Base-by-base conservation (phyloP, 164 flowering plant genomes). In the Annona cherimola region DNA sequence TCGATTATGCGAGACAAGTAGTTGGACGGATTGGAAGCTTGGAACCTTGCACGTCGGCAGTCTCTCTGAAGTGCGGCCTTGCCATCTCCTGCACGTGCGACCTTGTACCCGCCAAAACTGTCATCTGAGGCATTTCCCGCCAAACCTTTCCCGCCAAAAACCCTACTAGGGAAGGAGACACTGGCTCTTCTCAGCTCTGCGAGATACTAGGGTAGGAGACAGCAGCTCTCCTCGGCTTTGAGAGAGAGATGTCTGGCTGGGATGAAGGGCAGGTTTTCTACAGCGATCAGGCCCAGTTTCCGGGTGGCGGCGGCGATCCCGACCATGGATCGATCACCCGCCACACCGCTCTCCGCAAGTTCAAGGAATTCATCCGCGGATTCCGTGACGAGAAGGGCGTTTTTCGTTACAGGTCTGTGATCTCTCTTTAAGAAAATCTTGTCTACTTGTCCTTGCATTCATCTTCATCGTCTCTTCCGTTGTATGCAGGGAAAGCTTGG, bases 251-350 rank as follows among this genome's bases (percentile, higher is more conserved):
- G 99, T 93, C 99, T 5, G 99, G 99, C 2, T 91, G 98, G 98
- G 99, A 96, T 68, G 99, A 96, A 77, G 99, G 99, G 68, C 89
- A 85, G 3, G 89, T 96, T 2, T 93, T 79, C 83, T 96, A 93
- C 89, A 96, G 99, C 84, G 95, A 93, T 75, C 98, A 96, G 70
- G 93, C 99, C 16, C 98, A 93, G 85, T 93, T 94, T 68, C 95
- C 93, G 9, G 87, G 81, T 16, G 90, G 80, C n/a, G 83, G 76
- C 63, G 81, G 83, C 72, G 84, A 76, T 57, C 68, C 80, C n/a
- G 86, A 82, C 26, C 81, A 76, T 18, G 57, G 75, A 40, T 66
- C 80, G 6, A 83, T 84, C 43, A 83, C 86, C 63, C 90, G 86
- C 63, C 96, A 96, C 80, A 74, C 90, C 2, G 78, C 83, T 67